Evolutionary conservation across 2,329 filamentous ascomycete species (phyloP).

Genomic region (Zasmidium angulare): DNA sequence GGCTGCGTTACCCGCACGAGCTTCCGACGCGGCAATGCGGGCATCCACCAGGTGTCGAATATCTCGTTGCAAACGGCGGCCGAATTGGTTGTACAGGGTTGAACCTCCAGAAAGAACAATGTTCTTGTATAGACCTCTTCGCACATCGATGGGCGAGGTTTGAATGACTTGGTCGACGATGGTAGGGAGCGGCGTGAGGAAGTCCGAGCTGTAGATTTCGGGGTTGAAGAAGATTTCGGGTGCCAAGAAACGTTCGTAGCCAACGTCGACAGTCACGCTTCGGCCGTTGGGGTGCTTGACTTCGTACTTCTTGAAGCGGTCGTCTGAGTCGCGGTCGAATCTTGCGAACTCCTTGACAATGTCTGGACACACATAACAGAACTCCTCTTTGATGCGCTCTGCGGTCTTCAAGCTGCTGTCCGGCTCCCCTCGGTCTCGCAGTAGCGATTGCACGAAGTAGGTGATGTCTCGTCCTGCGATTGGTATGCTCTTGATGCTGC

Average conservation of each 20-base stretch:
- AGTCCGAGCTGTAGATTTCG: conserved; percentile 98
- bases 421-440: conserved; percentile 92
- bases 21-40: conserved; percentile 88
- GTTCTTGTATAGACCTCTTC: conserved; percentile 97
- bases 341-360: conserved; percentile 98
- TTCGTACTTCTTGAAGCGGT: conserved; percentile 85
- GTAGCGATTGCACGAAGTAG: conserved; percentile 94
- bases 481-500: conserved; percentile 97
- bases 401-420: conserved; percentile 97
- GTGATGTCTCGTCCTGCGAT: conserved; percentile 98
- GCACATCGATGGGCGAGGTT: conserved; percentile 94
- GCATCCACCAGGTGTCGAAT: conserved; percentile 95
- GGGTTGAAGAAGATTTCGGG: conserved; percentile 99
- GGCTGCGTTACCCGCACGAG: conserved; percentile 78
- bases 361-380: conserved; percentile 97
- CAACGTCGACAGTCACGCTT: conserved; percentile 83
- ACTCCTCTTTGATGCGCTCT: conserved; percentile 97
- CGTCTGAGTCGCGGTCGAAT: conserved; percentile 84
- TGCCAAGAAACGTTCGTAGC: conserved; percentile 95
- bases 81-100: conserved; percentile 98
- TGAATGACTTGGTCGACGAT: conserved; percentile 98
- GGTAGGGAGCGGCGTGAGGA: conserved; percentile 87
- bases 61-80: conserved; percentile 89
- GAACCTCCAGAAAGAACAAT: conserved; percentile 97
- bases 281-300: conserved; percentile 84